Evolutionary conservation across 768 basidiomycete genomes (phyloP).

Genomic region (Suillus variegatus): DNA sequence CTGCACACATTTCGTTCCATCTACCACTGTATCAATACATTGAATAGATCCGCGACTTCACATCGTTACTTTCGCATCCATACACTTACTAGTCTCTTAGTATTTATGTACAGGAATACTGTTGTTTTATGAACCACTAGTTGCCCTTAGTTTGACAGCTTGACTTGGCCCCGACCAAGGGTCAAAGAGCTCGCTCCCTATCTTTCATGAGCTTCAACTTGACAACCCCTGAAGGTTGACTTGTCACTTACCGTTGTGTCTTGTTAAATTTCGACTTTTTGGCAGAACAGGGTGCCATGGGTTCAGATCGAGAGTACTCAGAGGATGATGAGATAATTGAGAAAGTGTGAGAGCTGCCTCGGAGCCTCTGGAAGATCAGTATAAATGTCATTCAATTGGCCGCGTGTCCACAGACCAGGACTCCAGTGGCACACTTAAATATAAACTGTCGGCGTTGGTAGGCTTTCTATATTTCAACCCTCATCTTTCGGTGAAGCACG

Average conservation of each 20-base stretch:
- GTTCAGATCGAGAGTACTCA: background rate
- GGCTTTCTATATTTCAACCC: too few relatives aligned
- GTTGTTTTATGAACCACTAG: constrained; percentile 1
- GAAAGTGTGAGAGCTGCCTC: background rate
- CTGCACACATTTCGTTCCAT: constrained; percentile 19
- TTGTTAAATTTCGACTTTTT: background rate
- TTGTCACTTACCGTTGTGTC: background rate
- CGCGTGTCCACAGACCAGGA: background rate
- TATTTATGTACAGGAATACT: constrained; percentile 1
- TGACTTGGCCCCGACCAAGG: background rate
- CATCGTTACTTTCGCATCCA: constrained; percentile 3
- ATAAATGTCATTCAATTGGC: background rate
- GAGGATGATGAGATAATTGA: background rate
- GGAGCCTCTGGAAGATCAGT: background rate
- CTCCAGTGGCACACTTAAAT: background rate
- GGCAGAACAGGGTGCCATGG: background rate
- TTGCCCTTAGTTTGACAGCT: background rate
- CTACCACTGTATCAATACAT: constrained; percentile 2
- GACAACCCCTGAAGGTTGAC: background rate
- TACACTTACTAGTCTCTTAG: background rate
- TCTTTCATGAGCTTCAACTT: background rate
- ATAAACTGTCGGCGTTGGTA: too few relatives aligned
- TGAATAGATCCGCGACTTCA: constrained; percentile 4
- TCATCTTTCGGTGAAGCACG: too few relatives aligned
- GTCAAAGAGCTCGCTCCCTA: background rate